Evolutionary conservation across 2,329 filamentous ascomycete genomes (phyloP).

Genomic region (Zalaria sp.): DNA sequence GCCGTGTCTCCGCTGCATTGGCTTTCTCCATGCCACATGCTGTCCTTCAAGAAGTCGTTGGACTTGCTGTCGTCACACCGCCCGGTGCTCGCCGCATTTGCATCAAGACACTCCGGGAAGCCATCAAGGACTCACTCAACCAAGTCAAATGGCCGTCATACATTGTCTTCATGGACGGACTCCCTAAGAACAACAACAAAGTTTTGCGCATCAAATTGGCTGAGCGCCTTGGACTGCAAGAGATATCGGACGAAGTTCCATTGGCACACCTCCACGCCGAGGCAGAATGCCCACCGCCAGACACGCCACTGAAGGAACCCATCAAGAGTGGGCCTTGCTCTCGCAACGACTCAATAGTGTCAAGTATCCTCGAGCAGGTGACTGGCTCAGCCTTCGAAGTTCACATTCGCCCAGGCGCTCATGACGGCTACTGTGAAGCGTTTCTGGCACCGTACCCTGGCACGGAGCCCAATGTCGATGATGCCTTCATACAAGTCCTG

Average conservation of each 20-base stretch:
- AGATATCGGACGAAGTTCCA: constrained; percentile 30
- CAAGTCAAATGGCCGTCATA: constrained; percentile 39
- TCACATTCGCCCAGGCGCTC: constrained; percentile 13
- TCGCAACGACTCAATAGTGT: constrained; percentile 4
- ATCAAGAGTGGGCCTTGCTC: constrained; percentile 25
- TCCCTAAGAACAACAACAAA: constrained; percentile 45
- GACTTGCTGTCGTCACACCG: constrained; percentile 37
- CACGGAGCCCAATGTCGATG: background rate
- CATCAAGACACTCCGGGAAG: constrained; percentile 33
- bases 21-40: constrained; percentile 40
- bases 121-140: constrained; percentile 34
- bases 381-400: constrained; percentile 10
- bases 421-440: constrained; percentile 12
- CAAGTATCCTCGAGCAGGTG: constrained; percentile 4
- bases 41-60: constrained; percentile 42
- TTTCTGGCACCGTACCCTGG: constrained; percentile 18
- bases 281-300: constrained; percentile 33
- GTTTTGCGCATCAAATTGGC: constrained; percentile 40
- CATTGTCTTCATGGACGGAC: constrained; percentile 41
- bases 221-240: constrained; percentile 31
- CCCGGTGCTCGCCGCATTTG: constrained; percentile 29
- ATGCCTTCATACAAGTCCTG: too few relatives aligned
- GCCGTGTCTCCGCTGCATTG: constrained; percentile 34
- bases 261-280: constrained; percentile 35
- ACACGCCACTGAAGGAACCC: constrained; percentile 29